Base-by-base conservation (phyloP, 106 monocot species). In the Dendrobium chrysotoxum region DNA sequence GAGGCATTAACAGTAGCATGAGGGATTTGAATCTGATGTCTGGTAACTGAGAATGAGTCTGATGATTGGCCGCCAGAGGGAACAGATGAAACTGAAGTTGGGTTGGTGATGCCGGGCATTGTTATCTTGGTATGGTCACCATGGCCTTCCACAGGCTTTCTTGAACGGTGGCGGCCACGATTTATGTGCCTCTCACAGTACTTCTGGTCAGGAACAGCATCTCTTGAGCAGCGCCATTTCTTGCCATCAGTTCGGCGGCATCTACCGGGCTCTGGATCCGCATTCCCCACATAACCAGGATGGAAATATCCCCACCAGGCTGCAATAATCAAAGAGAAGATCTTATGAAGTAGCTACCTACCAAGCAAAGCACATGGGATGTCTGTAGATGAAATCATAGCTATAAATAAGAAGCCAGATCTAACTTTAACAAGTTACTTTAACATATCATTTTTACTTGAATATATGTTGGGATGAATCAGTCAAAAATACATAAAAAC, bases 71-170 rank as follows among this genome's bases (percentile, higher is more conserved):
- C 39, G 44, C 50, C 50, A 13, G 50, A 50, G 15, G 50, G 11
- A 44, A 55, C 41, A 70, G 78, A 30, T 10, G 79, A 53, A 82
- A 82, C 75, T 44, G 82, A 30, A 31, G 90, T 57, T 42, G 82
- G 79, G 65, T 75, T 79, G 28, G 84, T 18, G 75, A 85, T 64
- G 54, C 81, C 39, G 17, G 82, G 41, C 77, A 83, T 84, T 40
- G 86, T 16, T 79, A 84, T 89, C 64, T 82, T 72, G 83, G 86
- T 83, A 54, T 86, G 86, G 84, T 84, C 89, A 75, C 78, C 61
- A 2, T 72, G 80, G 80, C 80, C 50, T 80, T 80, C 80, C 80
- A 80, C 80, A 47, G 46, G 80, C 80, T 80, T 80, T 80, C 80
- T 80, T 80, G 80, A 80, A 79, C 79, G 79, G 44, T 79, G 79